Evolutionary conservation across 805 yeast genomes (phyloP).

Genomic region (Candida mattraensis): DNA sequence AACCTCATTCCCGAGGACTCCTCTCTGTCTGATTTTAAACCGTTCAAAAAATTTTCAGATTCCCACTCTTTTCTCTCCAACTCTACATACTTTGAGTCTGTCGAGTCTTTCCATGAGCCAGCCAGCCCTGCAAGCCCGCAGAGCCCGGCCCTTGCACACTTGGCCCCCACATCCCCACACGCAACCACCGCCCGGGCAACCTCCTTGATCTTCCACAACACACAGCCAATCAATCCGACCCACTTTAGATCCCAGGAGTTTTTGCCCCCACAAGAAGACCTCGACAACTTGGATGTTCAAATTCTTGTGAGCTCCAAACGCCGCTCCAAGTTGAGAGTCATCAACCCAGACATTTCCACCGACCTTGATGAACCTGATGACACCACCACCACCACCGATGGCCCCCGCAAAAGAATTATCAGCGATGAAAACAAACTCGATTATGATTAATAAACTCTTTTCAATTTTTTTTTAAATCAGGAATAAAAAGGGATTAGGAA

Average conservation of each 20-base stretch:
- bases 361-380: constrained; percentile 4
- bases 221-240: constrained; percentile 8
- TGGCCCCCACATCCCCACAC: no score
- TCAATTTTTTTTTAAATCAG: not conserved
- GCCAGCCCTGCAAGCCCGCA: no score
- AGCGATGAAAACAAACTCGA: constrained; percentile 31
- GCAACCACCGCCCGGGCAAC: constrained; percentile 15
- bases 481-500: not conserved
- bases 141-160: no score
- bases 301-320: constrained; percentile 68
- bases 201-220: constrained; percentile 17
- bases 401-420: constrained; percentile 28
- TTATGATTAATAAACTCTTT: constrained; percentile 4
- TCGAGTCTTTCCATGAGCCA: constrained; percentile 5
- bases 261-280: constrained; percentile 33
- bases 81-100: constrained; percentile 7
- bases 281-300: constrained; percentile 62
- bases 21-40: constrained; percentile 17
- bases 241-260: constrained; percentile 22
- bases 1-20: constrained; percentile 29
- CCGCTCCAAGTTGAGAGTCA: constrained; percentile 56
- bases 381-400: constrained; percentile 4
- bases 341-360: constrained; percentile 56
- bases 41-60: constrained; percentile 11
- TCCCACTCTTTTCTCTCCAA: constrained; percentile 18